These are phyloP conservation scores for Mycotypha africana DNA, from an alignment of 371 early-diverging fungal genomes.

Conservation along the genomic window DNA sequence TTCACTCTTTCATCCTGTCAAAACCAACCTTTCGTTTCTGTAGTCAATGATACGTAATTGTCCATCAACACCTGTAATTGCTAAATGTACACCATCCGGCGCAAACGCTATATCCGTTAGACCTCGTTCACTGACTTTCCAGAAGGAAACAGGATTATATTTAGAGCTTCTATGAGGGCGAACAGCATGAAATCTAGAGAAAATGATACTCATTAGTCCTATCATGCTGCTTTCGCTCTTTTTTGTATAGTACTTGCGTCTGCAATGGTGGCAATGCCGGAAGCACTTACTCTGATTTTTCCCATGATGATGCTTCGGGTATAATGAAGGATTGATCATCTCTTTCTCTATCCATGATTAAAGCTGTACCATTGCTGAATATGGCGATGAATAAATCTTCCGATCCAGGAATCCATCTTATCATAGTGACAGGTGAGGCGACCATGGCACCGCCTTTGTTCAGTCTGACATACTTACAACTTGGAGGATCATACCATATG, in stretches of 20 bases:
- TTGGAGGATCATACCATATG: slow-evolving; percentile 74
- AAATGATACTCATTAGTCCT: neutral
- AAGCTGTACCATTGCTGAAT: slow-evolving; percentile 67
- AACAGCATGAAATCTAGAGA: slow-evolving; percentile 49
- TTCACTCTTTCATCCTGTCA: too few species aligned
- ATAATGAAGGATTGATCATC: slow-evolving; percentile 67
- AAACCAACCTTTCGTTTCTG: slow-evolving; percentile 54
- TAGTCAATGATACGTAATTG: slow-evolving; percentile 73
- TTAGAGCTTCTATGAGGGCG: slow-evolving; percentile 50
- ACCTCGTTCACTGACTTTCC: slow-evolving; percentile 63
- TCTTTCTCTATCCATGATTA: slow-evolving; percentile 82
- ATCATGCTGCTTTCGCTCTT: neutral
- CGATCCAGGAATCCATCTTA: slow-evolving; percentile 90
- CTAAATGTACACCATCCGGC: slow-evolving; percentile 80
- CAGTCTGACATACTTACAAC: slow-evolving; percentile 55
- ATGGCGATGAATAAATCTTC: slow-evolving; percentile 80
- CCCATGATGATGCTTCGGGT: slow-evolving; percentile 23
- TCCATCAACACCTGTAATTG: slow-evolving; percentile 77
- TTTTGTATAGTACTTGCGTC: too few species aligned
- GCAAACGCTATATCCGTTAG: slow-evolving; percentile 78
- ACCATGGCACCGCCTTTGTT: slow-evolving; percentile 57
- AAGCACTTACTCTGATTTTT: slow-evolving; percentile 19
- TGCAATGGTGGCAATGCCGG: too few species aligned
- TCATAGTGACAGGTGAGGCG: slow-evolving; percentile 60
- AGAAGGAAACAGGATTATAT: slow-evolving; percentile 72